Evolutionary conservation across 148 eudicot genomes (phyloP), one percentile per base, ranked within the genome.

Genomic region (Mesembryanthemum crystallinum): DNA sequence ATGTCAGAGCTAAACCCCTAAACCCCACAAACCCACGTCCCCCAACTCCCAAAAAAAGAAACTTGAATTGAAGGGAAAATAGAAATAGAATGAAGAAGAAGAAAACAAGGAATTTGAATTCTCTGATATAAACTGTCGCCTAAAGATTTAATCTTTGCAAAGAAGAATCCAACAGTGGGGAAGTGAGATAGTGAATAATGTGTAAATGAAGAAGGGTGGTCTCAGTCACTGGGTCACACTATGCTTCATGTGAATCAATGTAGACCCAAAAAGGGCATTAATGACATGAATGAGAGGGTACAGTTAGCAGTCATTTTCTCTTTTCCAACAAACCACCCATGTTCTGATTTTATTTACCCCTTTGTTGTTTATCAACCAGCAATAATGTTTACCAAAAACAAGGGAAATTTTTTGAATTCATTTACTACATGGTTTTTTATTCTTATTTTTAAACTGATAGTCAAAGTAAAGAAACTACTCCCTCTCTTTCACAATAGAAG

Each of bases 181-280:
- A n/a, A 69, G 58, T 27, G 9, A 28, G 32, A 32, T 14, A 67
- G 71, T 24, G 7, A 43, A n/a, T 23, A 60, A 24, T 24, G 37
- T 42, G 21, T 7, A 67, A 25, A 23, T 14, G 71, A 55, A 3
- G 6, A 42, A n/a, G 9, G 37, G 11, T 7, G 39, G 55, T 24
- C 28, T n/a, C n/a, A n/a, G 28, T 66, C 32, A 69, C 57, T 52
- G 58, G n/a, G 58, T 52, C 21, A 35, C 39, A 63, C 64, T 79
- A 27, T 75, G 75, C 10, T 17, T 80, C 83, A 80, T 80, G 83
- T 80, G 83, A 80, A 77, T 59, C 6, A 55, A 55, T 65, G 66
- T 4, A 51, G 42, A 75, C 66, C 42, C 63, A 23, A 73, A 60
- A 52, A 39, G 28, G 15, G 45, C 73, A 71, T 71, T 54, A 3